These are phyloP conservation scores for Leucocoprinus birnbaumii DNA, from an alignment of 768 basidiomycete species.

Conservation along the genomic window DNA sequence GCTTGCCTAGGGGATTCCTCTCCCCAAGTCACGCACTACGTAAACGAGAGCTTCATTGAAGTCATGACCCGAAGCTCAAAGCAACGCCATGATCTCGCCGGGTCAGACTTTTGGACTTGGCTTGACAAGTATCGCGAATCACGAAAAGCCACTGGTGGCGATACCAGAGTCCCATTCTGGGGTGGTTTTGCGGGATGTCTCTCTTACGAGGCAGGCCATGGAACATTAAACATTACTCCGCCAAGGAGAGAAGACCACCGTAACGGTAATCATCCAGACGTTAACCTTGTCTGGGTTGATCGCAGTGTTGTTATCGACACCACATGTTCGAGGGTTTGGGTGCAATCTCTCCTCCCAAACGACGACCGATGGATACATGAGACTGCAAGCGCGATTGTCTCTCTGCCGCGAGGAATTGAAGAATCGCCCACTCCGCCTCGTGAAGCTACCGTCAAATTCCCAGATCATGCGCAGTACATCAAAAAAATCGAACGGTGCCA, in stretches of 20 bases:
- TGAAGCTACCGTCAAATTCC: constrained; percentile 38
- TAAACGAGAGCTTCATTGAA: constrained; percentile 47
- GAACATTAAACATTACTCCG: constrained; percentile 46
- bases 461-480: constrained; percentile 61
- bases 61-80: constrained; percentile 35
- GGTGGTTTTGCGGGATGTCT: constrained; percentile 78
- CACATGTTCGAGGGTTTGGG: constrained; percentile 43
- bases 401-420: constrained; percentile 35
- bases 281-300: constrained; percentile 76
- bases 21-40: constrained; percentile 53
- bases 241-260: constrained; percentile 18
- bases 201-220: constrained; percentile 77
- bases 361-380: constrained; percentile 62
- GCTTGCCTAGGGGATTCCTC: constrained; percentile 53
- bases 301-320: constrained; percentile 72
- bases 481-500: constrained; percentile 67
- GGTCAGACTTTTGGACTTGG: constrained; percentile 74
- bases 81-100: constrained; percentile 35
- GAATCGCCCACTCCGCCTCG: constrained; percentile 47
- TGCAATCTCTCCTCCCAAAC: constrained; percentile 61
- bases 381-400: constrained; percentile 21
- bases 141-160: constrained; percentile 44
- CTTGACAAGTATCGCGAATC: constrained; percentile 62
- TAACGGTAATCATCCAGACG: constrained; percentile 54
- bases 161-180: constrained; percentile 69